A percentile compares a stretch with the other conserved stretches of the same genome.
Evolutionary conservation across 139 green algal species (phyloP).

Genomic region (Auxenochlorella protothecoides): DNA sequence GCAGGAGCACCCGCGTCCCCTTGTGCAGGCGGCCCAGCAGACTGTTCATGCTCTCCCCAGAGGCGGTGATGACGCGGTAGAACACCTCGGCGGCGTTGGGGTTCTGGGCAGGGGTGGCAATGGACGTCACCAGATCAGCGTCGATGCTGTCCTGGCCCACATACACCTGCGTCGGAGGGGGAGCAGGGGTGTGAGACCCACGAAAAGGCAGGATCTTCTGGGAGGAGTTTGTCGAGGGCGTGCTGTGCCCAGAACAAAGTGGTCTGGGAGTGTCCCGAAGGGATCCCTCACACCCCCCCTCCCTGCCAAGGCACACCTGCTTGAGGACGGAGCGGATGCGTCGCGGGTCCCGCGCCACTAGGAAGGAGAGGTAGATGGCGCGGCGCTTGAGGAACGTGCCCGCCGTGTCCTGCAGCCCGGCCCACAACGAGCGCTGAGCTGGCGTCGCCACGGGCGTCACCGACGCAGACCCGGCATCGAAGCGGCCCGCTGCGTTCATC

Average conservation of each 20-base stretch:
- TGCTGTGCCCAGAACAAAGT: too few species aligned
- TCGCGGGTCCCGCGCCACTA: conserved; percentile 54
- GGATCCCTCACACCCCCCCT: too few species aligned
- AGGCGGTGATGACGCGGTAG: conserved; percentile 55
- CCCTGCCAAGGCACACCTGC: conserved; percentile 5
- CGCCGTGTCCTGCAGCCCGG: conserved; percentile 2
- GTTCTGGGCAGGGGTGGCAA: conserved; percentile 47
- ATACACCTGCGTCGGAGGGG: conserved; percentile 42
- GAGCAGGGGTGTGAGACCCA: too few species aligned
- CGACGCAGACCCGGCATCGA: conserved; percentile 16
- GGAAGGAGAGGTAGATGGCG: conserved; percentile 52
- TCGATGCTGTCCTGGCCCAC: conserved; percentile 34
- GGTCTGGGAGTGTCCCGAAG: too few species aligned
- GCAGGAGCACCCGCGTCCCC: conserved; percentile 50
- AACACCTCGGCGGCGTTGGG: conserved; percentile 62
- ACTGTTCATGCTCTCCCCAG: conserved; percentile 32
- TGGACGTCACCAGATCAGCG: conserved; percentile 49
- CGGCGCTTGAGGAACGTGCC: conserved; percentile 27
- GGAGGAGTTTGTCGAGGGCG: too few species aligned
- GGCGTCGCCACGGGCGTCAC: not conserved
- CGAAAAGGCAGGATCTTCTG: too few species aligned
- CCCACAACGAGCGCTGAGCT: not conserved
- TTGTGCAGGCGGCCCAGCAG: conserved; percentile 35
- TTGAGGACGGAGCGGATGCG: conserved; percentile 58
- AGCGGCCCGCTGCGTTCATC: conserved; percentile 56